Percentiles rank a stretch among this genome's conserved stretches.
These are phyloP conservation scores for Syzygium oleosum DNA, from an alignment of 345 rosid species.

Conservation along the genomic window DNA sequence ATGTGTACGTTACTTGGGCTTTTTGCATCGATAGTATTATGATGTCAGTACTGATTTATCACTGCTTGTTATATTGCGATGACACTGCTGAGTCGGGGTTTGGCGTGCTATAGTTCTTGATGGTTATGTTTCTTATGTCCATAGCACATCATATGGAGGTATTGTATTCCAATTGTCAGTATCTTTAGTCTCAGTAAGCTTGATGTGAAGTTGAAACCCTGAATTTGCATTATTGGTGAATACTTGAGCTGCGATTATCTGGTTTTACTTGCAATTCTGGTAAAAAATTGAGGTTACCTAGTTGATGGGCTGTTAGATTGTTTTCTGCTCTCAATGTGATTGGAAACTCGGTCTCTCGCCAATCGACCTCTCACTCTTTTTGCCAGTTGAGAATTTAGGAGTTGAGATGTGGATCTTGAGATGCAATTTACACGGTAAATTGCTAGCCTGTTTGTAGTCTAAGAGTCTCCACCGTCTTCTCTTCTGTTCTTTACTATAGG, in stretches of 20 bases:
- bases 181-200: neutral
- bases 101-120: neutral
- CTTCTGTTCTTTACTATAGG: conserved; percentile 23
- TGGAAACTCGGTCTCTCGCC: neutral
- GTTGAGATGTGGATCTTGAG: neutral
- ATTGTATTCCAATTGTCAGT: neutral
- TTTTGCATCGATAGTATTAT: neutral
- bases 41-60: neutral
- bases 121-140: neutral
- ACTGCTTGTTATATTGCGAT: neutral
- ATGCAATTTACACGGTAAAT: neutral
- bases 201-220: neutral
- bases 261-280: neutral
- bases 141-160: neutral
- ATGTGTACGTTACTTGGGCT: neutral
- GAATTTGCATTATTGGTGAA: neutral
- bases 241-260: neutral
- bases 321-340: neutral
- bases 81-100: neutral
- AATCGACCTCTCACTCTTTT: neutral
- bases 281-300: neutral
- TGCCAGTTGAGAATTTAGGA: neutral
- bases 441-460: neutral
- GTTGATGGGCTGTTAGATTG: rapidly evolving
- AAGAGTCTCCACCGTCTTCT: neutral